Evolutionary conservation across 225 moss, liverwort and hornwort species (phyloP).

Genomic region (Thuidium tamariscinum): DNA sequence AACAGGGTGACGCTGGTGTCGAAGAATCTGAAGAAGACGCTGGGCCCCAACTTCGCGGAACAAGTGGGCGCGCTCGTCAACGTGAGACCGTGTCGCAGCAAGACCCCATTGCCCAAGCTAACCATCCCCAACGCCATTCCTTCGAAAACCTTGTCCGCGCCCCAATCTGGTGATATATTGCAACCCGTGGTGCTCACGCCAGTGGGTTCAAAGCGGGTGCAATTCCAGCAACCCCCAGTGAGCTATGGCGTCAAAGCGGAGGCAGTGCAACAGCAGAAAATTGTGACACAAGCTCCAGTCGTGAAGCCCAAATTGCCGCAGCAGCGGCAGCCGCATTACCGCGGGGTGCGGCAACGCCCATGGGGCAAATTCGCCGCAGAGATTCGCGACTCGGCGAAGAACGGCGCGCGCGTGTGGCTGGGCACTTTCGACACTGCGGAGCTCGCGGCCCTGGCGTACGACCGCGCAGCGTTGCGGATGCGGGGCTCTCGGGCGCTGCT

Average conservation of each 20-base stretch:
- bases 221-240: background rate
- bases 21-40: slow-evolving; percentile 3
- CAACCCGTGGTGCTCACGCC: slow-evolving; percentile 2
- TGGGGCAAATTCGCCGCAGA: slow-evolving; percentile 47
- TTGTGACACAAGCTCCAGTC: background rate
- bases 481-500: slow-evolving; percentile 28
- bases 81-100: slow-evolving; percentile 8
- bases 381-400: slow-evolving; percentile 39
- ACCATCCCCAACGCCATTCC: background rate
- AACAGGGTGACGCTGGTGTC: slow-evolving; percentile 3
- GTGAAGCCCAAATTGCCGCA: background rate
- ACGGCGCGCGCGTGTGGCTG: slow-evolving; percentile 37
- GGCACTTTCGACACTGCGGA: slow-evolving; percentile 40
- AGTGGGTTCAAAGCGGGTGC: slow-evolving; percentile 18
- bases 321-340: slow-evolving; percentile 19
- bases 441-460: slow-evolving; percentile 38
- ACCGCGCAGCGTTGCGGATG: slow-evolving; percentile 42
- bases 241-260: background rate
- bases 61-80: background rate
- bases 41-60: background rate
- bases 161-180: background rate
- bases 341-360: slow-evolving; percentile 28
- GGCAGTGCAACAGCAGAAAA: background rate
- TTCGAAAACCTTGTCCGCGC: background rate
- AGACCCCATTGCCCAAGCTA: background rate